Base-by-base conservation (phyloP, 768 basidiomycete species). In the Chalciporus sphaerocephalus region DNA sequence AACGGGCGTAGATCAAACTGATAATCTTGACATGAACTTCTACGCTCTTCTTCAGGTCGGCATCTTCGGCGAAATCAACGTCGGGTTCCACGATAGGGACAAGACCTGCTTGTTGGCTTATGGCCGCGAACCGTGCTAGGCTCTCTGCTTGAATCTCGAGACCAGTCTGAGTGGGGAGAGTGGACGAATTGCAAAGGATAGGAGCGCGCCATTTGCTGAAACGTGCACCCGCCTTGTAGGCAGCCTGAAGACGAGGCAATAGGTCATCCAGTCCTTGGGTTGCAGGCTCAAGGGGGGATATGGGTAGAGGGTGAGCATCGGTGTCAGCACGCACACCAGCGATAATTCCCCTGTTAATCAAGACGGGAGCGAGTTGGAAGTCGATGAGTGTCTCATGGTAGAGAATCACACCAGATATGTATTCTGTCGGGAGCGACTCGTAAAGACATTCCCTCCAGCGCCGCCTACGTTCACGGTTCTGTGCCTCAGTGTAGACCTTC, bases 71-170 rank as follows among this genome's bases (percentile, higher is more conserved):
- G 49, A 77, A 76, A 53, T 78, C 73, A 16, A 77, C 70, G 52
- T 78, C 76, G 11, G 74, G 76, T 52, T 78, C 76, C 6, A 78
- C 69, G 43, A 78, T 73, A 4, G 75, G 75, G n/a, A 77, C 74
- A 17, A 78, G 53, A 22, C 74, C 73, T 1, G 74, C 75, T 56
- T 75, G 67, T 51, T 77, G 74, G 54, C 73, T 78, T 46, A 76
- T 69, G 1, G 73, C 70, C 34, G 77, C 73, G 55, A 70, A 79
- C 40, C 70, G 69, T 3, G 73, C 73, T 15, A 78, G 57, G 25
- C 66, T 74, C 54, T 75, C 74, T 20, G 72, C 75, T 46, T 75
- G 74, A 13, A 61, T 65, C 46, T 76, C 72, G 11, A 78, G 56
- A 17, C 66, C 68, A 18, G 70, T 60, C 27, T 66, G 68, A 1